Conservation (phyloP, 306 rosid genomes). For the Senna tora region DNA sequence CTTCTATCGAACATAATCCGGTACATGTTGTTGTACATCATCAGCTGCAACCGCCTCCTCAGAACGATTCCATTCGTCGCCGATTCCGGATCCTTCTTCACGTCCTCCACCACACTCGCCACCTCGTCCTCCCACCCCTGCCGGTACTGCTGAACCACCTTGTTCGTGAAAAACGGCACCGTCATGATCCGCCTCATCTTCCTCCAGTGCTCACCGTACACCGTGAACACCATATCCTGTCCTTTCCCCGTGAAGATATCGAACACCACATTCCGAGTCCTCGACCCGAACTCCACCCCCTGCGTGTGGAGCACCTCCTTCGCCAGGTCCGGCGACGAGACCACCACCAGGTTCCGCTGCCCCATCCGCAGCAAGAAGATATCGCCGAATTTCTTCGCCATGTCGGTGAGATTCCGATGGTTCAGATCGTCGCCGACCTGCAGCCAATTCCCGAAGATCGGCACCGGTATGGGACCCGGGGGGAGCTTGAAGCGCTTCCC, state of each 20-base stretch:
- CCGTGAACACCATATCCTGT: constrained; percentile 91
- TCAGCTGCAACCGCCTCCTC: constrained; percentile 60
- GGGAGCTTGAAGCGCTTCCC: constrained; percentile 75
- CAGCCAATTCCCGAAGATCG: constrained; percentile 85
- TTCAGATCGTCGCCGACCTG: constrained; percentile 89
- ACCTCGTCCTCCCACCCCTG: constrained; percentile 76
- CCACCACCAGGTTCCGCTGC: constrained; percentile 70
- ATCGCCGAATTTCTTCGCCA: constrained; percentile 74
- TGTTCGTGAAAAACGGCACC: constrained; percentile 80
- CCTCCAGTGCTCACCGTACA: constrained; percentile 88
- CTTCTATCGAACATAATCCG: constrained; percentile 77
- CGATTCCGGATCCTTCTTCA: constrained; percentile 56
- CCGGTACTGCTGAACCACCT: constrained; percentile 83
- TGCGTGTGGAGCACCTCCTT: constrained; percentile 81
- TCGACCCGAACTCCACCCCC: constrained; percentile 83
- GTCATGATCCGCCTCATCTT: constrained; percentile 90
- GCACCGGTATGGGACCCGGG: constrained; percentile 76
- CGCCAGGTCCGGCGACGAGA: constrained; percentile 79
- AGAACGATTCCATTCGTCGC: constrained; percentile 60
- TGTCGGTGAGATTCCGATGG: constrained; percentile 78
- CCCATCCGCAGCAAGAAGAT: constrained; percentile 82
- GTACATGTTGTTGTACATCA: constrained; percentile 91
- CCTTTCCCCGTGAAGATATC: constrained; percentile 85
- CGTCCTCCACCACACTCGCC: constrained; percentile 71
- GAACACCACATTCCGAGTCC: constrained; percentile 80